Conservation (phyloP, 2,329 filamentous ascomycete species). For the Trichoderma sp. region DNA sequence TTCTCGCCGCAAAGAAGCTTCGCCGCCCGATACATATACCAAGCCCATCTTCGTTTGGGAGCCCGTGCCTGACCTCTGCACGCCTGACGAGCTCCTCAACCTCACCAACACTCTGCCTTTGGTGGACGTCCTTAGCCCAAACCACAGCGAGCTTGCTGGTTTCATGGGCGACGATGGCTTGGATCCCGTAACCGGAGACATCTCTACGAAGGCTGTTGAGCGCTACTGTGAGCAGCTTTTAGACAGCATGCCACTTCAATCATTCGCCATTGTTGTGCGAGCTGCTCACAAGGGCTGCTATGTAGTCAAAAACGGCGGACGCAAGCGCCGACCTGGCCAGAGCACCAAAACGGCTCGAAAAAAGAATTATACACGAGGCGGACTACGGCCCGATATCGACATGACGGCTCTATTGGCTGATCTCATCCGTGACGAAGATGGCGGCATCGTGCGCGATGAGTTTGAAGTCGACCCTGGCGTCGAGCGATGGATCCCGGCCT, state of each 20-base stretch:
- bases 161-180: constrained; percentile 68
- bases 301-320: constrained; percentile 56
- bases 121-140: constrained; percentile 69
- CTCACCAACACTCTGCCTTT: constrained; percentile 61
- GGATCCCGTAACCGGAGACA: constrained; percentile 53
- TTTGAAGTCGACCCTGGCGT: constrained; percentile 62
- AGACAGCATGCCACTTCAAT: constrained; percentile 61
- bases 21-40: constrained; percentile 36
- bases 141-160: constrained; percentile 81
- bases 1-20: constrained; percentile 47
- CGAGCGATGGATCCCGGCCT: constrained; percentile 75
- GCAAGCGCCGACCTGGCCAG: constrained; percentile 39
- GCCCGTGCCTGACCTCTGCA: constrained; percentile 86
- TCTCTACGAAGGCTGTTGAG: constrained; percentile 53
- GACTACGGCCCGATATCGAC: constrained; percentile 58
- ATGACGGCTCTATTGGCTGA: constrained; percentile 62
- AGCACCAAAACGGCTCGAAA: constrained; percentile 32
- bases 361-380: constrained; percentile 47
- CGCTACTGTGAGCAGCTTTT: constrained; percentile 61
- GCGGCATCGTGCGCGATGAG: constrained; percentile 54
- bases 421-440: constrained; percentile 52
- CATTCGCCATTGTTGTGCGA: constrained; percentile 66
- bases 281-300: constrained; percentile 71
- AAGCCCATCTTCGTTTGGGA: constrained; percentile 88
- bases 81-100: constrained; percentile 63